Evolutionary conservation across 768 basidiomycete species (phyloP), one percentile per base, ranked within the genome.

Genomic region (Candolleomyces efflorescens): DNA sequence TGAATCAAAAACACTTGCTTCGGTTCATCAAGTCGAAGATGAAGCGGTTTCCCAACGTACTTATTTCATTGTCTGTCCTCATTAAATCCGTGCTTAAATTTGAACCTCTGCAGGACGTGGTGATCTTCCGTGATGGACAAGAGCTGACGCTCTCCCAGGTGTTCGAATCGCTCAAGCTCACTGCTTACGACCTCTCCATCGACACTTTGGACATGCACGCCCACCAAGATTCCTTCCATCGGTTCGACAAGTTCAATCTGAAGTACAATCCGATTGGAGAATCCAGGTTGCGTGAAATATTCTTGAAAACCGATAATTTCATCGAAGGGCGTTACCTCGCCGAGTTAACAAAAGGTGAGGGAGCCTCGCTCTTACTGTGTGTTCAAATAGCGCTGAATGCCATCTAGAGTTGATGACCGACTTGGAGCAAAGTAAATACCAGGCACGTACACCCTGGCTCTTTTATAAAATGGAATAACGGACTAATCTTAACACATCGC

Each of bases 201-300:
- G 97, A 99, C 68, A 99, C 97, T 3, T 82, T 99, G 41, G 97
- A 99, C 68, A 99, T 99, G 97, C 97, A 98, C 62, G 97, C 96
- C 0, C 96, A 99, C 70, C 89, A 92, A 62, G 95, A 97, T 67
- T 92, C 94, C 1, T 98, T 99, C 80, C 96, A 99, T 70, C 90
- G 97, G 13, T 98, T 97, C 67, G 97, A 97, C 75, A 94, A 96
- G 68, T 98, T 98, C 76, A 98, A 98, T 65, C 76, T 97, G 44
- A 94, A 98, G 72, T 98, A 98, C 70, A 97, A 97, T 65, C 95
- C 94, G 0, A 93, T 94, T 59, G 97, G 97, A 57, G 95, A 98
- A 73, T 94, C 92, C 3, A 78, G 97, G 32, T 73, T 99, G 60
- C 79, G 97, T 47, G 97, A 99, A 73, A 98, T 99, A 63, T 99